Percentiles rank a stretch among this genome's conserved stretches.
Conservation (phyloP, 768 basidiomycete species). For the Wakefieldia striispora region DNA sequence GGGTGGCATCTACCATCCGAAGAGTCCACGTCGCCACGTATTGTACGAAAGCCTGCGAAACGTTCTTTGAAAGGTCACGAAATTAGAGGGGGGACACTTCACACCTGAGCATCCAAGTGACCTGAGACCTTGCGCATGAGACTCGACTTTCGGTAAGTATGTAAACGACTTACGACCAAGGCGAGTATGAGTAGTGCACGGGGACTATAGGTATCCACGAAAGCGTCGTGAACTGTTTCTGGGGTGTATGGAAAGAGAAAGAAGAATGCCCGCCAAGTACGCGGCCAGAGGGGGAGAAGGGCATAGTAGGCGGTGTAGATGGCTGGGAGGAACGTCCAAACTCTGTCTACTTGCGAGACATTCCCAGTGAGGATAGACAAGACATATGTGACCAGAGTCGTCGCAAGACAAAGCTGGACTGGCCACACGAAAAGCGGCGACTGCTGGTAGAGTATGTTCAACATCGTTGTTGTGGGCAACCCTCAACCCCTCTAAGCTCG, state of each 20-base stretch:
- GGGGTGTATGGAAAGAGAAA: conserved; percentile 61
- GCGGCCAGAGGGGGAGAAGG: conserved; percentile 62
- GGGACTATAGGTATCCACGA: conserved; percentile 55
- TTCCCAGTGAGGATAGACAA: conserved; percentile 70
- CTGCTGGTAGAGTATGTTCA: conserved; percentile 17
- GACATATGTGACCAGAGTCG: conserved; percentile 50
- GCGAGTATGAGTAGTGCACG: conserved; percentile 74
- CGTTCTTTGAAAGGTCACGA: conserved; percentile 23
- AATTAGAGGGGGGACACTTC: background rate
- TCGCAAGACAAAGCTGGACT: conserved; percentile 53
- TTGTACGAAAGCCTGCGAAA: conserved; percentile 68
- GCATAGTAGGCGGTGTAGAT: conserved; percentile 84
- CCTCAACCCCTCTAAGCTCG: too few relatives aligned
- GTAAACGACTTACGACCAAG: conserved; percentile 47
- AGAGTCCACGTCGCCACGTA: conserved; percentile 80
- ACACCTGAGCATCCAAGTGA: conserved; percentile 62
- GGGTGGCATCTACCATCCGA: conserved; percentile 53
- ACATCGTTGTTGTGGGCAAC: background rate
- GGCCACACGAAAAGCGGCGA: conserved; percentile 56
- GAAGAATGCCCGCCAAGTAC: conserved; percentile 34
- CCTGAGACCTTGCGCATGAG: conserved; percentile 23
- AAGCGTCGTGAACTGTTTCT: conserved; percentile 33
- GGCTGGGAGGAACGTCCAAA: conserved; percentile 78
- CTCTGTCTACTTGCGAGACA: conserved; percentile 83
- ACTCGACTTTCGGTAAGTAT: background rate